Conservation (phyloP, 495 filamentous ascomycete genomes). For the Penicillium odoratum region DNA sequence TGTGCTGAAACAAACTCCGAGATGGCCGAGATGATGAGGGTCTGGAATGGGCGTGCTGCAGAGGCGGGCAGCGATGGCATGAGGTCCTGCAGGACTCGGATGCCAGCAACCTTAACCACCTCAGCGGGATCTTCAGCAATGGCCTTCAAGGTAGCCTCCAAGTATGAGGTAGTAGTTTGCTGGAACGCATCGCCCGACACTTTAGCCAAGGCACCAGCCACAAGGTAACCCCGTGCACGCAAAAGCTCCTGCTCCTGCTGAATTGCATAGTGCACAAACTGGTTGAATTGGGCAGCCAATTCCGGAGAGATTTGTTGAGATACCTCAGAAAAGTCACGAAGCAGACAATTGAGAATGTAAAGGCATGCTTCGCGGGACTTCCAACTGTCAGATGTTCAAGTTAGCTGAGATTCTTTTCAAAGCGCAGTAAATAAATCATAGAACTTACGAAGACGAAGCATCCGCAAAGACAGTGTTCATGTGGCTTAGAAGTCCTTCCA, state of each 20-base stretch:
- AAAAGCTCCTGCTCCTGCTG: constrained; percentile 68
- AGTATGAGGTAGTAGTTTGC: constrained; percentile 57
- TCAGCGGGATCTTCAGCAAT: constrained; percentile 75
- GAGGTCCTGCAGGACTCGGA: constrained; percentile 85
- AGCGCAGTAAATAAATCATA: no score
- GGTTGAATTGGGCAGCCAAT: constrained; percentile 67
- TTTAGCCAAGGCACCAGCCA: constrained; percentile 71
- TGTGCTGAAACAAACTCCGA: constrained; percentile 73
- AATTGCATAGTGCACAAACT: constrained; percentile 77
- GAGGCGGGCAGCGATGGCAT: constrained; percentile 57
- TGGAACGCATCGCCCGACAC: constrained; percentile 55
- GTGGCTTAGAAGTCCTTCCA: constrained; percentile 73
- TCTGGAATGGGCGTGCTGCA: constrained; percentile 62
- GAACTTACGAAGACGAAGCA: constrained; percentile 53
- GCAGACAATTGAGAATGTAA: constrained; percentile 75
- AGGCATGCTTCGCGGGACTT: constrained; percentile 75
- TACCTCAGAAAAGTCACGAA: constrained; percentile 78
- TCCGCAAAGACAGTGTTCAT: constrained; percentile 66
- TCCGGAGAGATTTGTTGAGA: constrained; percentile 63
- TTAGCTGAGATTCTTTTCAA: constrained; percentile 10
- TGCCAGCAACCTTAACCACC: constrained; percentile 86
- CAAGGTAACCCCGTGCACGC: constrained; percentile 79
- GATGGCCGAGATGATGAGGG: constrained; percentile 71
- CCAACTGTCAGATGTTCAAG: constrained; percentile 46
- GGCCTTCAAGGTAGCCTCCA: constrained; percentile 73